Evolutionary conservation across 306 rosid species (phyloP), one percentile per base, ranked within the genome.

Genomic region (Ormosia semicastrata): DNA sequence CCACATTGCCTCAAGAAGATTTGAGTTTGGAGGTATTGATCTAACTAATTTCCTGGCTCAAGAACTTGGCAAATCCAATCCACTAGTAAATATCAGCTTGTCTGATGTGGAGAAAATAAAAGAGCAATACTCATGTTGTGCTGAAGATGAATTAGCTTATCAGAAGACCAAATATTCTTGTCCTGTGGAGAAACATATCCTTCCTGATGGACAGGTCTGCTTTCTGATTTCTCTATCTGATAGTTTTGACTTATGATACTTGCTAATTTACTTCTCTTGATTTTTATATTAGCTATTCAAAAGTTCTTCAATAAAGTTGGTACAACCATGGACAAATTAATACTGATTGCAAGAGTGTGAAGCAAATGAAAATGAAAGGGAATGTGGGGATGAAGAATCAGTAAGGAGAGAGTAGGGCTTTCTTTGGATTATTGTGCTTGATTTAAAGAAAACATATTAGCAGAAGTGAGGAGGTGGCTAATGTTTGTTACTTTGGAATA

Each of bases 161-260:
- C 91, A 68, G 29, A 94, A 94, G 88, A 88, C 82, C 29, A 46
- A 74, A 30, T 72, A 57, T 62, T 87, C 90, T 62, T 92, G 92
- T 83, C 93, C 87, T 64, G 76, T 83, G 40, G 97, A 94, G 89
- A 81, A 85, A 64, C 98, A 94, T 43, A 90, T 88, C 74, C 98
- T 92, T 85, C 98, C 97, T 57, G 97, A 94, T 90, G 97, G 98
- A 86, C 97, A 94, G 98, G 98, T 94, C 11, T 81, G 77, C 54
- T 66, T 86, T 85, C 64, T 37, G 71, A 53, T 52, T 68, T 75
- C 29, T 47, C 56, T 12, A 7, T 50, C 15, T 34, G 64, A 40
- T 75, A 7, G 14, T 41, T 75, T 56, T 57, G 64, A 63, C 12
- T 43, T 40, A 62, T n/a, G 56, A 15, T 59, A 56, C 65, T 78